phyloP scores from a whole-genome alignment of 106 monocot species.

The Platanthera zijinensis region DNA sequence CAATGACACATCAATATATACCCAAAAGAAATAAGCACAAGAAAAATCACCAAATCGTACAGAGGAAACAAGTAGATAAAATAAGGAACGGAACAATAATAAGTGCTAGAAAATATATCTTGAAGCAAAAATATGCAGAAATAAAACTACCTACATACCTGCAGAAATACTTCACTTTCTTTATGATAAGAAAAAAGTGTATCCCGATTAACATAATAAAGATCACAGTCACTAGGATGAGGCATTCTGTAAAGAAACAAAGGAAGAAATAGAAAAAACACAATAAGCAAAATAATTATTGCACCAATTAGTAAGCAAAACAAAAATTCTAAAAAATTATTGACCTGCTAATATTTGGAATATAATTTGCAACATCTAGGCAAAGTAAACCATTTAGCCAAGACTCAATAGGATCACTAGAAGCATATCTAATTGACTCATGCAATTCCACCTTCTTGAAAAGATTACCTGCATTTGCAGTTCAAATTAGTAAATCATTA shows the following conservation, averaged over 20 bases:
- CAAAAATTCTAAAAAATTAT: not conserved
- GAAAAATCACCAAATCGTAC: not conserved
- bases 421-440: slow-evolving; percentile 93
- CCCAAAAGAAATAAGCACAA: not conserved
- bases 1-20: not conserved
- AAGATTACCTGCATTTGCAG: slow-evolving; percentile 36
- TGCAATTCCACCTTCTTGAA: slow-evolving; percentile 86
- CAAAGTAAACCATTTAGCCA: slow-evolving; percentile 94
- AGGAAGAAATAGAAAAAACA: slow-evolving; percentile 5
- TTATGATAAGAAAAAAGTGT: slow-evolving; percentile 98
- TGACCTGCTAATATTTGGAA: slow-evolving; percentile 72
- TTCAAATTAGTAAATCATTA: slow-evolving; percentile 4
- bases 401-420: slow-evolving; percentile 93
- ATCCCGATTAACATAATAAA: slow-evolving; percentile 96
- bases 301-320: not conserved
- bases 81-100: not conserved
- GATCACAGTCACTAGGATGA: slow-evolving; percentile 79
- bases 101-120: not conserved
- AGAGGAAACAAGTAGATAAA: not conserved
- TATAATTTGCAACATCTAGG: slow-evolving; percentile 72
- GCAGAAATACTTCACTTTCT: slow-evolving; percentile 92
- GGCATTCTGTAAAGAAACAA: slow-evolving; percentile 46
- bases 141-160: slow-evolving; percentile 35
- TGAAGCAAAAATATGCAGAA: slow-evolving; percentile 1
- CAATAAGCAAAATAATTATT: not conserved